These are phyloP conservation scores for Chlorociboria aeruginascens DNA, from an alignment of 495 filamentous ascomycete species.

Conservation along the genomic window DNA sequence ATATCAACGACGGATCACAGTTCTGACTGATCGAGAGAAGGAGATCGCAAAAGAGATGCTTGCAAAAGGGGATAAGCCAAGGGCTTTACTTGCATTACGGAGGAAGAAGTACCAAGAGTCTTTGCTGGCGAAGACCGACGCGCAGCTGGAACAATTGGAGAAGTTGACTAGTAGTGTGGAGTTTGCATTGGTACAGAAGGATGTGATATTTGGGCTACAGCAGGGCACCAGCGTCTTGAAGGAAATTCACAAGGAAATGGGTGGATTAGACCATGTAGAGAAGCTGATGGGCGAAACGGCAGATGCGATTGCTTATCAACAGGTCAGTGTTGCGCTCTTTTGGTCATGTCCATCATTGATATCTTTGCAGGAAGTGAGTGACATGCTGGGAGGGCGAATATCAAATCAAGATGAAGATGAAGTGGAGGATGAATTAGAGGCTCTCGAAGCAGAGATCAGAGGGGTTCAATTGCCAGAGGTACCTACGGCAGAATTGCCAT, in stretches of 20 bases:
- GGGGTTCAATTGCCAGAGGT: conserved; percentile 27
- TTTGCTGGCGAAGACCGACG: conserved; percentile 79
- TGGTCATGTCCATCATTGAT: conserved; percentile 5
- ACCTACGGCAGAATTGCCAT: conserved; percentile 31
- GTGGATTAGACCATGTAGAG: conserved; percentile 83
- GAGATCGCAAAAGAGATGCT: conserved; percentile 75
- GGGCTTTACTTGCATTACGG: conserved; percentile 79
- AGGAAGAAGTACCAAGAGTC: conserved; percentile 96
- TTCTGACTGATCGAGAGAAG: conserved; percentile 74
- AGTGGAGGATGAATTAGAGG: conserved; percentile 88
- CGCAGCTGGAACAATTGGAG: conserved; percentile 79
- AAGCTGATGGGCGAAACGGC: conserved; percentile 84
- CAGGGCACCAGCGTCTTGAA: conserved; percentile 83
- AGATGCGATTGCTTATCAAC: conserved; percentile 79
- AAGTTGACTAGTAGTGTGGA: conserved; percentile 74
- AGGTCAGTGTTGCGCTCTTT: conserved; percentile 37
- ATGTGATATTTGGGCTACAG: conserved; percentile 82
- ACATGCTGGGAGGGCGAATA: conserved; percentile 76
- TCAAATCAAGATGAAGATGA: conserved; percentile 94
- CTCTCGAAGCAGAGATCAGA: conserved; percentile 56
- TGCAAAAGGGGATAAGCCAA: conserved; percentile 54
- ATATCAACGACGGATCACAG: conserved; percentile 79
- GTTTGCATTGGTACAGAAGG: conserved; percentile 91
- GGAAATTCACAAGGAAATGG: conserved; percentile 93
- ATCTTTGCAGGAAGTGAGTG: conserved; percentile 61